Evolutionary conservation across 2,329 filamentous ascomycete genomes (phyloP).

Genomic region (Aplosporella prunicola): DNA sequence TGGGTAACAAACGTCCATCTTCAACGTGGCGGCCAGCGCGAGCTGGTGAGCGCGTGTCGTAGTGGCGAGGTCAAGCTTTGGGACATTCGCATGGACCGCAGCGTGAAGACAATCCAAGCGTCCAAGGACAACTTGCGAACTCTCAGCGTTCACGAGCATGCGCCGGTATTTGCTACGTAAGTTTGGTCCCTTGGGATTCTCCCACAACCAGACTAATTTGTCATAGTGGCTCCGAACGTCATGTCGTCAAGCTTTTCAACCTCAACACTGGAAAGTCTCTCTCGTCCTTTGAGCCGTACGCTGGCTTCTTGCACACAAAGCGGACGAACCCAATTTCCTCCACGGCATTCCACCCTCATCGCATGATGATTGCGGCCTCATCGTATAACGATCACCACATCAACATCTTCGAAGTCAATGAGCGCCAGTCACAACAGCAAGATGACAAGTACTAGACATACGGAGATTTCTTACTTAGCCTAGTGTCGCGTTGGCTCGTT

Average conservation of each 20-base stretch:
- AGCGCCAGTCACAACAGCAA: no score
- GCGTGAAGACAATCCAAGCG: conserved; percentile 62
- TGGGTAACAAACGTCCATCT: conserved; percentile 97
- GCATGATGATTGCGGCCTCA: conserved; percentile 80
- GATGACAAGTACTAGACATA: no score
- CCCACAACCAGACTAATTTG: neutral
- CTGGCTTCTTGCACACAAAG: conserved; percentile 74
- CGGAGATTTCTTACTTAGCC: no score
- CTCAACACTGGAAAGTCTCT: conserved; percentile 65
- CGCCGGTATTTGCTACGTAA: conserved; percentile 90
- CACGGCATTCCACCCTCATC: conserved; percentile 91
- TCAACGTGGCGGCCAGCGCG: conserved; percentile 87
- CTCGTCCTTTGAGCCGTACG: conserved; percentile 80
- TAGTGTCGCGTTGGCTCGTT: no score
- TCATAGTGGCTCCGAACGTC: conserved; percentile 71
- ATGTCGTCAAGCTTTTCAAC: conserved; percentile 88
- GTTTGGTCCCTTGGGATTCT: conserved; percentile 27
- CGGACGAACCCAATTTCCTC: conserved; percentile 74
- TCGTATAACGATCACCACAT: conserved; percentile 82
- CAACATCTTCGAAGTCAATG: conserved; percentile 68
- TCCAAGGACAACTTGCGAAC: conserved; percentile 73
- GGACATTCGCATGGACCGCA: conserved; percentile 83
- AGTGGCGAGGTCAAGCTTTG: conserved; percentile 92
- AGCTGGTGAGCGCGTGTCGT: conserved; percentile 80
- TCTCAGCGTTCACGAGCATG: conserved; percentile 87